Percentiles rank a stretch among this genome's conserved stretches.
These are phyloP conservation scores for Leptographium wingfieldii DNA, from an alignment of 2,329 filamentous ascomycete genomes.

Conservation along the genomic window DNA sequence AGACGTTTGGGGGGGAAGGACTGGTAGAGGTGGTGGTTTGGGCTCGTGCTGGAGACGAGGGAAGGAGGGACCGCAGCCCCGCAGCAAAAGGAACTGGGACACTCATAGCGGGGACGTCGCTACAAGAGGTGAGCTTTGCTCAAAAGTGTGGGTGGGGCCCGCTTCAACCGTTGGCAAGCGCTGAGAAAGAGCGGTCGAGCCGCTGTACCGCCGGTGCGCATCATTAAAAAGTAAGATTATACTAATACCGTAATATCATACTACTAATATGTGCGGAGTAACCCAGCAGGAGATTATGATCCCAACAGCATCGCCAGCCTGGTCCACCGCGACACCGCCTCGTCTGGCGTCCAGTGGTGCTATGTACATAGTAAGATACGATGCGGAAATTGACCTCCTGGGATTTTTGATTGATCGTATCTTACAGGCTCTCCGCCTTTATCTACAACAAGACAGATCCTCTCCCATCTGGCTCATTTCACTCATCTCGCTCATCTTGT, in stretches of 20 bases:
- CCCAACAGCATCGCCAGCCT: too few relatives aligned
- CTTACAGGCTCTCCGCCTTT: background rate
- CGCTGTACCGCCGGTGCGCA: background rate
- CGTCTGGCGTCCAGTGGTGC: background rate
- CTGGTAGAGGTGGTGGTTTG: background rate
- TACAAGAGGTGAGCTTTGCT: background rate
- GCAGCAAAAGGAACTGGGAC: background rate
- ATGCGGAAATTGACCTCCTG: background rate
- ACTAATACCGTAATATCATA: too few relatives aligned
- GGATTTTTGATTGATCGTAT: background rate
- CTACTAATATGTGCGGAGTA: too few relatives aligned
- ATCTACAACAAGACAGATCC: background rate
- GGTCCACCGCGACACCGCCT: background rate
- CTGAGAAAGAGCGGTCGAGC: constrained; percentile 2
- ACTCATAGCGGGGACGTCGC: constrained; percentile 1
- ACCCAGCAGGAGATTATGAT: too few relatives aligned
- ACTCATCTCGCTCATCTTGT: constrained; percentile 2
- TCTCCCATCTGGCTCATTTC: constrained; percentile 1
- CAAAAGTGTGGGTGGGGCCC: background rate
- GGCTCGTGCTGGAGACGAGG: background rate
- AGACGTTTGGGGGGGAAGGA: background rate
- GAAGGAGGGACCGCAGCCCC: background rate
- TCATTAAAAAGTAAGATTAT: background rate
- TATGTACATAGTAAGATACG: background rate
- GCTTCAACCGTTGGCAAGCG: background rate